phyloP scores from a whole-genome alignment of 108 stramenopile genomes.

The Cylindrotheca closterium region DNA sequence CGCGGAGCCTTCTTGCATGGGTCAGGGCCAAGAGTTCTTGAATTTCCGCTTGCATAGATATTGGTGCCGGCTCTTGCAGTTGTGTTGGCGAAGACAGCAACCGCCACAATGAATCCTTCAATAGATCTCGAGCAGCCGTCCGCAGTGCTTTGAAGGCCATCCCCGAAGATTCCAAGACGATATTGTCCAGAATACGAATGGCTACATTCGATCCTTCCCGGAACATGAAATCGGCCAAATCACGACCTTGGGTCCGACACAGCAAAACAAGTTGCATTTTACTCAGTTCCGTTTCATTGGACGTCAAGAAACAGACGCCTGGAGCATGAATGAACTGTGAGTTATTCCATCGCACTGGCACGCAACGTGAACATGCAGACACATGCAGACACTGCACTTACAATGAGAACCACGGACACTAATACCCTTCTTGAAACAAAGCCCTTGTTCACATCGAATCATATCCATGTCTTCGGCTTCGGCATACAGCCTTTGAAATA shows the following conservation, averaged over 20 bases:
- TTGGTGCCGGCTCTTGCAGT: background rate
- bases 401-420: slow-evolving; percentile 35
- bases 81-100: slow-evolving; percentile 13
- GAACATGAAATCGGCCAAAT: slow-evolving; percentile 44
- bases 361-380: no score
- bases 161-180: slow-evolving; percentile 31
- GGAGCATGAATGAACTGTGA: background rate
- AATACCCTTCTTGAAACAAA: slow-evolving; percentile 32
- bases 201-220: slow-evolving; percentile 37
- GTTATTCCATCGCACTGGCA: background rate
- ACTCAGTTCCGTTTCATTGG: slow-evolving; percentile 5
- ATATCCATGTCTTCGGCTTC: slow-evolving; percentile 28
- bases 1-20: slow-evolving; percentile 9
- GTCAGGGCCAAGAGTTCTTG: slow-evolving; percentile 15
- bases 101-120: slow-evolving; percentile 34
- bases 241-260: slow-evolving; percentile 36
- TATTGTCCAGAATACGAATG: slow-evolving; percentile 38
- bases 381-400: no score
- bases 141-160: slow-evolving; percentile 26
- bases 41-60: slow-evolving; percentile 1
- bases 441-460: slow-evolving; percentile 21
- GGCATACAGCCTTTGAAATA: slow-evolving; percentile 25
- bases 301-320: slow-evolving; percentile 35
- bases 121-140: slow-evolving; percentile 22
- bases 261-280: slow-evolving; percentile 34